Conservation (phyloP, 768 basidiomycete species). For the Cyclocybe aegerita region DNA sequence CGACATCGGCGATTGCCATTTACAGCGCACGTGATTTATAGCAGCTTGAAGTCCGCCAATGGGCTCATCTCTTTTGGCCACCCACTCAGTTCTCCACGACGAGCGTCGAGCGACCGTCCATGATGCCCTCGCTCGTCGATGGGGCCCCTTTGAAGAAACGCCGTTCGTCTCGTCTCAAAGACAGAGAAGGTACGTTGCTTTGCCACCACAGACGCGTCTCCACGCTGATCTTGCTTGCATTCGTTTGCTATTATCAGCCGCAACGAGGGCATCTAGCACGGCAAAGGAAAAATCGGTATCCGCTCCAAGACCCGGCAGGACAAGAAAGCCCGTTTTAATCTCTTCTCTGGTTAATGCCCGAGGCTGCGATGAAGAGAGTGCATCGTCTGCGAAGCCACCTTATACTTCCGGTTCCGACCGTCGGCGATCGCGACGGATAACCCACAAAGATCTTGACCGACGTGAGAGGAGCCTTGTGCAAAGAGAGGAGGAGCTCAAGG, state of each 20-base stretch:
- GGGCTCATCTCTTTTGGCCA: neutral
- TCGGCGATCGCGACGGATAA: slow-evolving; percentile 39
- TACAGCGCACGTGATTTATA: neutral
- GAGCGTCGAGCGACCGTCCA: neutral
- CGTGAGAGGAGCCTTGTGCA: slow-evolving; percentile 33
- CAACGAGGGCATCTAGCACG: slow-evolving; percentile 17
- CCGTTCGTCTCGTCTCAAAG: slow-evolving; percentile 31
- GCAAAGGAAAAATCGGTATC: slow-evolving; percentile 16
- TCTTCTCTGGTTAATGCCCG: slow-evolving; percentile 14
- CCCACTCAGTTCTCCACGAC: slow-evolving; percentile 12
- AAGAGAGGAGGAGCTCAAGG: slow-evolving; percentile 40
- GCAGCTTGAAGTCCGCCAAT: neutral
- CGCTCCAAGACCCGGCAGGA: slow-evolving; percentile 15
- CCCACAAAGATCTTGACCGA: slow-evolving; percentile 36
- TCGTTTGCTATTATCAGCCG: slow-evolving; percentile 13
- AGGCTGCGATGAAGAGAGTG: slow-evolving; percentile 15
- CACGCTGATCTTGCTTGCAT: slow-evolving; percentile 1
- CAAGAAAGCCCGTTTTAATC: slow-evolving; percentile 12
- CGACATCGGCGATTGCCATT: too few species aligned
- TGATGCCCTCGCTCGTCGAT: slow-evolving; percentile 12
- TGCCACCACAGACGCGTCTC: neutral
- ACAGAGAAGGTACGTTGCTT: slow-evolving; percentile 20
- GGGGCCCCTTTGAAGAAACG: slow-evolving; percentile 12
- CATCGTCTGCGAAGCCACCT: slow-evolving; percentile 13
- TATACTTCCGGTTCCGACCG: slow-evolving; percentile 24